These are phyloP conservation scores for Strigomonas oncopelti DNA, from an alignment of 208 protist species.

Conservation along the genomic window DNA sequence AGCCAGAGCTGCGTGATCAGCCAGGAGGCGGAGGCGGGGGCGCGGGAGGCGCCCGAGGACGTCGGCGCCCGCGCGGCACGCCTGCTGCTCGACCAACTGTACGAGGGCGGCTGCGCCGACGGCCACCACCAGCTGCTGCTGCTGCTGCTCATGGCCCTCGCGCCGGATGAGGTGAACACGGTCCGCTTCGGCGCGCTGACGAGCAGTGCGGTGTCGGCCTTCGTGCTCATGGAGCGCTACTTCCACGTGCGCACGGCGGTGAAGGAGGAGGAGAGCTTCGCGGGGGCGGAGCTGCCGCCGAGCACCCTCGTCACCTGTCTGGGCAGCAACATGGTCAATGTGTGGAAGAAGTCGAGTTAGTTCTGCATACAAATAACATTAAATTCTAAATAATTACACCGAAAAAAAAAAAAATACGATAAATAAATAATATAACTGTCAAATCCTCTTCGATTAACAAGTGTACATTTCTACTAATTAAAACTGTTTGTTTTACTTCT, in stretches of 20 bases:
- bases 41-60: conserved; percentile 74
- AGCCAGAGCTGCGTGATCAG: conserved; percentile 78
- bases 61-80: conserved; percentile 76
- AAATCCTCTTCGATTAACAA: conserved; percentile 9
- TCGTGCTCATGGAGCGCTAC: conserved; percentile 84
- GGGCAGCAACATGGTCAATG: conserved; percentile 80
- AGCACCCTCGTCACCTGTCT: conserved; percentile 85
- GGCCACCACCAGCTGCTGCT: conserved; percentile 86
- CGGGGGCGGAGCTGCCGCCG: conserved; percentile 37
- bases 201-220: conserved; percentile 56
- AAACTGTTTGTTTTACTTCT: neutral
- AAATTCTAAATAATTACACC: neutral
- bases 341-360: conserved; percentile 82
- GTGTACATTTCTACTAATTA: conserved; percentile 3
- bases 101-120: conserved; percentile 86
- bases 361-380: neutral
- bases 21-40: conserved; percentile 73
- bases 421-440: conserved; percentile 10
- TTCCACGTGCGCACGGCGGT: conserved; percentile 83
- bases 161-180: conserved; percentile 88
- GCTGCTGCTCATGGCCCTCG: conserved; percentile 88
- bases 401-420: neutral
- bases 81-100: conserved; percentile 84
- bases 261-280: conserved; percentile 68
- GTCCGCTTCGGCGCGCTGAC: conserved; percentile 85